These are phyloP conservation scores for Tolypocladium paradoxum DNA, from an alignment of 2,329 filamentous ascomycete species.

Conservation along the genomic window DNA sequence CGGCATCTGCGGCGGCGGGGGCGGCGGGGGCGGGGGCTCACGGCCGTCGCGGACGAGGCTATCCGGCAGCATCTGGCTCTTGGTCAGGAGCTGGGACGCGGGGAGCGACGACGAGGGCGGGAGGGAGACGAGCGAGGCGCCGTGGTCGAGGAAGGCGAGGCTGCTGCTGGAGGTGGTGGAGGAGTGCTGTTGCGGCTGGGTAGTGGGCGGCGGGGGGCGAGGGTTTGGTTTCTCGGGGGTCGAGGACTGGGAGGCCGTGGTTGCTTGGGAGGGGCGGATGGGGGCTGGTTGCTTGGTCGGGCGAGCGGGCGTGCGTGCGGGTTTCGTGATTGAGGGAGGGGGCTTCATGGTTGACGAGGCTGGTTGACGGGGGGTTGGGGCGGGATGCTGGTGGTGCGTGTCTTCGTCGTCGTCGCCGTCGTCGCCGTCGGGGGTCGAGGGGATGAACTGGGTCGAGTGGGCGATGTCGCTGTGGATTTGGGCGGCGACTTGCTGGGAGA, in stretches of 20 bases:
- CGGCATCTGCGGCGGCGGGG: conserved; percentile 17
- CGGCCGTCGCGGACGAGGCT: conserved; percentile 28
- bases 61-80: conserved; percentile 42
- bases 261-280: conserved; percentile 22
- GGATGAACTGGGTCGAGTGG: conserved; percentile 26
- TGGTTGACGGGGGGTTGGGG: background rate
- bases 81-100: conserved; percentile 36
- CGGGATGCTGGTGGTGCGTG: background rate
- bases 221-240: conserved; percentile 16
- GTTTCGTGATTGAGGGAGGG: conserved; percentile 2
- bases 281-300: background rate
- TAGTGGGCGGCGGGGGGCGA: background rate
- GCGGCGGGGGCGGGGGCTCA: conserved; percentile 13
- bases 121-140: conserved; percentile 6
- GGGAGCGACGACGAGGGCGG: conserved; percentile 7
- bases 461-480: conserved; percentile 37
- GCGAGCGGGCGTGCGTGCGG: conserved; percentile 2
- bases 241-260: conserved; percentile 24
- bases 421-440: conserved; percentile 19
- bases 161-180: conserved; percentile 13
- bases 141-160: conserved; percentile 15
- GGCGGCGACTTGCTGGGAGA: conserved; percentile 41
- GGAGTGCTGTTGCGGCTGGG: conserved; percentile 6
- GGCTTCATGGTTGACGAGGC: conserved; percentile 8
- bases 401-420: conserved; percentile 4